phyloP scores from a whole-genome alignment of 2,329 filamentous ascomycete genomes.

The Fonsecaea monophora region DNA sequence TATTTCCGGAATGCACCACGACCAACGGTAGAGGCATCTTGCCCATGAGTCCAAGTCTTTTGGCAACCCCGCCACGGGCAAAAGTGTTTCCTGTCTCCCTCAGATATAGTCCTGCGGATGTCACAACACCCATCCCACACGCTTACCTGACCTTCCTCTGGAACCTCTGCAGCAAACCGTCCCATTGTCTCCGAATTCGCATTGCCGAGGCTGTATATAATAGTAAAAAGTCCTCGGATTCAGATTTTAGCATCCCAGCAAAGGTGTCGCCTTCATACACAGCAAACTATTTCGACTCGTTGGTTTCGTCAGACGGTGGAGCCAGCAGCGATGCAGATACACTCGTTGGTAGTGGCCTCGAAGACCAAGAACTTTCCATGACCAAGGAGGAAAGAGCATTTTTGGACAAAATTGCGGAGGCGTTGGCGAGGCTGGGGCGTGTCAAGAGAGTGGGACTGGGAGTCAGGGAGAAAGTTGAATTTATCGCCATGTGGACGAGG shows the following conservation, averaged over 20 bases:
- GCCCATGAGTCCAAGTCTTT: constrained; percentile 77
- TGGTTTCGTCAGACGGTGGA: constrained; percentile 48
- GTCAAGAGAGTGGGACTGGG: constrained; percentile 89
- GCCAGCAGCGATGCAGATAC: constrained; percentile 39
- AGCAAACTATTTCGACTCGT: constrained; percentile 55
- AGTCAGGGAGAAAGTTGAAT: constrained; percentile 79
- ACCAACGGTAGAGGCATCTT: constrained; percentile 92
- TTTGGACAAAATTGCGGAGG: constrained; percentile 80
- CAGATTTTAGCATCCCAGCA: constrained; percentile 12
- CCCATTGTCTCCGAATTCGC: constrained; percentile 87
- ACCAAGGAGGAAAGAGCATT: constrained; percentile 69
- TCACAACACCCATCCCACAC: constrained; percentile 87
- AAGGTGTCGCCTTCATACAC: constrained; percentile 48
- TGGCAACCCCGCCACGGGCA: constrained; percentile 69
- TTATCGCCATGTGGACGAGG: constrained; percentile 73
- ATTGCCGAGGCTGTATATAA: constrained; percentile 74
- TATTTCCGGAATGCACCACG: constrained; percentile 93
- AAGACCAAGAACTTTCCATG: constrained; percentile 44
- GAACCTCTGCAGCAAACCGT: constrained; percentile 82
- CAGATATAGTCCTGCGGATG: constrained; percentile 84
- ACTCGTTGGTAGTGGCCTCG: constrained; percentile 40
- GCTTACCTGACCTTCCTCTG: constrained; percentile 78
- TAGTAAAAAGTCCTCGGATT: constrained; percentile 24
- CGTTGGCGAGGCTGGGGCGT: constrained; percentile 82
- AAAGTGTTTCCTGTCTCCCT: constrained; percentile 91